phyloP scores from a whole-genome alignment of 305 asterid species.

The Andrographis paniculata region DNA sequence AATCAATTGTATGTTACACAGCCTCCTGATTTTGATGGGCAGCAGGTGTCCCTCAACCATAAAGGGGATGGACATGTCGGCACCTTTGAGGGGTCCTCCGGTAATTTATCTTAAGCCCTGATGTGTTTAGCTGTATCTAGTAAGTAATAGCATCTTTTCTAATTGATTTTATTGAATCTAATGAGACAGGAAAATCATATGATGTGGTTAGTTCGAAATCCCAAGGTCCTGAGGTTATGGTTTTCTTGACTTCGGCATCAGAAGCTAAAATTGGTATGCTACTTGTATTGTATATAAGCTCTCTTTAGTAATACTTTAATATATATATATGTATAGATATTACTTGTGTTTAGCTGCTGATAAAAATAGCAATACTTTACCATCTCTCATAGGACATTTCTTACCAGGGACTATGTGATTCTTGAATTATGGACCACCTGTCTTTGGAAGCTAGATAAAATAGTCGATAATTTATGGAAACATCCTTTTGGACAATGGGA shows the following conservation, averaged over 20 bases:
- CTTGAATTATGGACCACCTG: neutral
- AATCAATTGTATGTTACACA: constrained; percentile 14
- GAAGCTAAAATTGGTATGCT: constrained; percentile 45
- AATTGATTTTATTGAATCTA: neutral
- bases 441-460: neutral
- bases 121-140: neutral
- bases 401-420: neutral
- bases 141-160: neutral
- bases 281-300: constrained; percentile 13
- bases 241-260: constrained; percentile 45
- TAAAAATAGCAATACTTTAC: neutral
- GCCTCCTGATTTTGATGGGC: constrained; percentile 40
- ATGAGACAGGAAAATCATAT: constrained; percentile 56
- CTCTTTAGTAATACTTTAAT: neutral
- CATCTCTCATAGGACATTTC: neutral
- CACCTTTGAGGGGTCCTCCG: constrained; percentile 37
- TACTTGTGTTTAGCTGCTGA: constrained; percentile 9
- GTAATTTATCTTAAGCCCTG: constrained; percentile 19
- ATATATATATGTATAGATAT: no score
- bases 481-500: no score
- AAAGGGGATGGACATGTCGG: constrained; percentile 34
- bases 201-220: constrained; percentile 42
- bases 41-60: constrained; percentile 33
- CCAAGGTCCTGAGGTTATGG: constrained; percentile 44
- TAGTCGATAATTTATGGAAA: neutral